Base-by-base conservation (phyloP, 106 monocot species). In the Acorus gramineus region DNA sequence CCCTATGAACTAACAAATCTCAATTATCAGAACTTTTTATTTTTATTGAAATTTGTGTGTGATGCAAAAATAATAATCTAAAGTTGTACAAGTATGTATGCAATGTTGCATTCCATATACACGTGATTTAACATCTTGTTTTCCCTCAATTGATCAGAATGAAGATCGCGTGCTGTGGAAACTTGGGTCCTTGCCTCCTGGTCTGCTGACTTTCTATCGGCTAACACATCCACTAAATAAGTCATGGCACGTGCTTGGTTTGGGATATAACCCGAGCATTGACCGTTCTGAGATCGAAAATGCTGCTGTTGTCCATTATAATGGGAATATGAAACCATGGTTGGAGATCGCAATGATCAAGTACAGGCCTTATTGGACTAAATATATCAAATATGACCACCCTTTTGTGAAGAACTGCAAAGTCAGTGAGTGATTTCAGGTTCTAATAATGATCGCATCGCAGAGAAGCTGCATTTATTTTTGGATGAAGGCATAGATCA, bases 301-400 rank as follows among this genome's bases (percentile, higher is more conserved):
- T 13, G 82, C 86, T 57, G 86, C 86, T 42, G 86, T 86, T 5
- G 50, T 86, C 44, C 82, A 86, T 56, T 86, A 82, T 43, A 86
- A 86, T 64, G 86, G 86, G 4, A 86, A 86, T 54, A 86, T 86
- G 86, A 86, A 86, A 46, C 86, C 86, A 49, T 86, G 86, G 86
- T 64, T 86, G 56, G 86, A 82, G 65, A 54, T 86, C 44, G 82
- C 82, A 44, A 86, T 86, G 86, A 77, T 73, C 57, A 86, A 82
- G 61, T 86, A 86, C 79, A 69, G 69, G 56, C 71, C 77, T 50
- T 80, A 82, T 56, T 86, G 86, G 86, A 82, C 79, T 50, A 82
- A 76, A 59, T 86, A 79, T 59, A 82, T 86, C 66, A 82, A 79
- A 57, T 82, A 79, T 57, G 79, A 86, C 44, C 79, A 86, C 51